Evolutionary conservation across 2,329 filamentous ascomycete genomes (phyloP).

Genomic region (Falciphora oryzae): DNA sequence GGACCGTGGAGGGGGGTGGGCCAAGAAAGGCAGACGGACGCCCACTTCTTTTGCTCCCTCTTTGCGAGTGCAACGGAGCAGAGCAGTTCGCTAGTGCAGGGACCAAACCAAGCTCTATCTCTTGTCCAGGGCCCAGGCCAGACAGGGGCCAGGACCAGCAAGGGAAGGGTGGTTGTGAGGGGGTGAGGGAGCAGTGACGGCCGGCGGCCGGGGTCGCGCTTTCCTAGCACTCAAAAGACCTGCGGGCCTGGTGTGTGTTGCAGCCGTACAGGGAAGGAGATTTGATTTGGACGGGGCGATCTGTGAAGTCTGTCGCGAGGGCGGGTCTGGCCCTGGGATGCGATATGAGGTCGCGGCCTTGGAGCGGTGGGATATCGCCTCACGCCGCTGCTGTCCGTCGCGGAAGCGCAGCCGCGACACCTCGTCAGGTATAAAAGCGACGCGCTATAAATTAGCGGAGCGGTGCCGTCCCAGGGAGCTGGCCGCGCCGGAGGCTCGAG

Average conservation of each 20-base stretch:
- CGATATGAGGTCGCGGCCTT: not conserved
- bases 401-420: not conserved
- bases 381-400: not conserved
- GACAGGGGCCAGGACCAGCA: slow-evolving; percentile 4
- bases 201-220: slow-evolving; percentile 12
- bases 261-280: slow-evolving; percentile 46
- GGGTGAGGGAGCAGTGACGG: not conserved
- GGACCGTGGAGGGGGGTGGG: slow-evolving; percentile 28
- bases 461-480: slow-evolving; percentile 13
- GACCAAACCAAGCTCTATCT: slow-evolving; percentile 10
- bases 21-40: slow-evolving; percentile 17
- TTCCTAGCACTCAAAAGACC: slow-evolving; percentile 20
- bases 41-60: not conserved
- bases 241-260: slow-evolving; percentile 15
- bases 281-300: slow-evolving; percentile 29
- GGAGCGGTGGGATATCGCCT: not conserved
- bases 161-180: slow-evolving; percentile 4
- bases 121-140: slow-evolving; percentile 3
- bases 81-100: slow-evolving; percentile 4
- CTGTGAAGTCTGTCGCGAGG: slow-evolving; percentile 19
- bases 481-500: not conserved
- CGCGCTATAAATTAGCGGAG: slow-evolving; percentile 21
- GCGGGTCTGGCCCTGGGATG: not conserved
- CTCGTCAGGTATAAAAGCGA: slow-evolving; percentile 20
- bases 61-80: not conserved